phyloP scores from a whole-genome alignment of 1,139 yeast genomes.

The Citeromyces siamensis region DNA sequence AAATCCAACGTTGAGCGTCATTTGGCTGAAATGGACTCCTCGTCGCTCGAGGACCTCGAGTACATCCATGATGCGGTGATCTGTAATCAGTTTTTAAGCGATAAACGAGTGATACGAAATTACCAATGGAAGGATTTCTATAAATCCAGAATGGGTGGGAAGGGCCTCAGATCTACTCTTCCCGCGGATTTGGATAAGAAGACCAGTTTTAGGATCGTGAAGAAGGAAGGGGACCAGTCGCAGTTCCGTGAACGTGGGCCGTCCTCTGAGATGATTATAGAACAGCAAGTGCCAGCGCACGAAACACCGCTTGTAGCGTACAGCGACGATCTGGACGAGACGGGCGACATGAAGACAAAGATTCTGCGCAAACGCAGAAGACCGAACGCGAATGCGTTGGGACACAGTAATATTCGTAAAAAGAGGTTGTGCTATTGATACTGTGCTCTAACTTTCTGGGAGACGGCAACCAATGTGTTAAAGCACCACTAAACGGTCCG shows the following conservation, averaged over 20 bases:
- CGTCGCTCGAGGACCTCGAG: constrained; percentile 19
- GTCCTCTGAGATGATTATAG: constrained; percentile 1
- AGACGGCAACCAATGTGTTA: no score
- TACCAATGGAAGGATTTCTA: constrained; percentile 19
- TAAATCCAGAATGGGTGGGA: constrained; percentile 14
- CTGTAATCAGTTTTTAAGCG: constrained; percentile 18
- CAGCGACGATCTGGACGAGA: not conserved
- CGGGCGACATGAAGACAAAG: constrained; percentile 12
- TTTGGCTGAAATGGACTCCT: constrained; percentile 11
- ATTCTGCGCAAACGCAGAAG: constrained; percentile 20
- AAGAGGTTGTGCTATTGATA: not conserved
- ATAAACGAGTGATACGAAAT: constrained; percentile 17
- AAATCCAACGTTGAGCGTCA: constrained; percentile 12
- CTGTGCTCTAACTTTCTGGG: not conserved
- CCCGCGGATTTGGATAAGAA: not conserved
- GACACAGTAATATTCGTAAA: constrained; percentile 24
- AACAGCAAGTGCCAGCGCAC: constrained; percentile 5
- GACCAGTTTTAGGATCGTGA: not conserved
- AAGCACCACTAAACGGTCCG: no score
- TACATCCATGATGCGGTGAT: constrained; percentile 20
- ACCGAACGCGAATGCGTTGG: constrained; percentile 33
- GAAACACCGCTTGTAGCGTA: constrained; percentile 3
- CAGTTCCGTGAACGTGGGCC: constrained; percentile 2
- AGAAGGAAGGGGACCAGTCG: not conserved
- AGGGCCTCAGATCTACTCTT: constrained; percentile 8